Conservation (phyloP, 2,329 filamentous ascomycete species). For the Tolypocladium tropicale region DNA sequence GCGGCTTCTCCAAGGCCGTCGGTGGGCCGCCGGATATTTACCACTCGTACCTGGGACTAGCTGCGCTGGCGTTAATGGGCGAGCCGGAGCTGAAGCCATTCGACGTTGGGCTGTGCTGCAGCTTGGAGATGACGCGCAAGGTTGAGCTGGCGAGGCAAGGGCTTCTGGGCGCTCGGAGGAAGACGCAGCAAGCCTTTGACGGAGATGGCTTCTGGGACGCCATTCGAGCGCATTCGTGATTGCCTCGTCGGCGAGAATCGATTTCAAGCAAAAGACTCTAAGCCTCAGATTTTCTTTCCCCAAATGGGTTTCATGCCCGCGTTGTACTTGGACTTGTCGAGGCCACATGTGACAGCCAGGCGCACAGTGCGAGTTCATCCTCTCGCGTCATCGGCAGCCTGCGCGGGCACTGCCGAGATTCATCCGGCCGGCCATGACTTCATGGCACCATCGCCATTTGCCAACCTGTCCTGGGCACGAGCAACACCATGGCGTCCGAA, state of each 20-base stretch:
- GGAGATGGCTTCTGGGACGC: conserved; percentile 17
- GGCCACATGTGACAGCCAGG: background rate
- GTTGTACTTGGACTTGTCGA: no score
- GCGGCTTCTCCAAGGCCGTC: conserved; percentile 67
- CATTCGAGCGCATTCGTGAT: background rate
- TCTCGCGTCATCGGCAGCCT: background rate
- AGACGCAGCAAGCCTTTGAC: conserved; percentile 6
- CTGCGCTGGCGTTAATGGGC: conserved; percentile 63
- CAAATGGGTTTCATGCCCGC: no score
- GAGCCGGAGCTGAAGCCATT: conserved; percentile 60
- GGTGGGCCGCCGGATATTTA: conserved; percentile 67
- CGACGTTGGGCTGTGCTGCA: conserved; percentile 69
- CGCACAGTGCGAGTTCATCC: background rate
- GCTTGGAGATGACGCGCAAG: conserved; percentile 42
- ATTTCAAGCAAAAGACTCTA: background rate
- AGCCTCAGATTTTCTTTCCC: background rate
- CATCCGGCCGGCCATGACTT: conserved; percentile 7
- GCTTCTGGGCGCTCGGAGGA: conserved; percentile 14
- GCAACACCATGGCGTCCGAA: background rate
- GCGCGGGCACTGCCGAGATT: conserved; percentile 6
- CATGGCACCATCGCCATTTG: background rate
- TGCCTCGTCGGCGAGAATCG: background rate
- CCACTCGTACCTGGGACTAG: conserved; percentile 81
- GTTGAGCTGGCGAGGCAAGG: conserved; percentile 36
- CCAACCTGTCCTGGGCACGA: background rate